Evolutionary conservation across 192 early-diverging fungal species (phyloP), one percentile per base, ranked within the genome.

Genomic region (Coemansia sp.): DNA sequence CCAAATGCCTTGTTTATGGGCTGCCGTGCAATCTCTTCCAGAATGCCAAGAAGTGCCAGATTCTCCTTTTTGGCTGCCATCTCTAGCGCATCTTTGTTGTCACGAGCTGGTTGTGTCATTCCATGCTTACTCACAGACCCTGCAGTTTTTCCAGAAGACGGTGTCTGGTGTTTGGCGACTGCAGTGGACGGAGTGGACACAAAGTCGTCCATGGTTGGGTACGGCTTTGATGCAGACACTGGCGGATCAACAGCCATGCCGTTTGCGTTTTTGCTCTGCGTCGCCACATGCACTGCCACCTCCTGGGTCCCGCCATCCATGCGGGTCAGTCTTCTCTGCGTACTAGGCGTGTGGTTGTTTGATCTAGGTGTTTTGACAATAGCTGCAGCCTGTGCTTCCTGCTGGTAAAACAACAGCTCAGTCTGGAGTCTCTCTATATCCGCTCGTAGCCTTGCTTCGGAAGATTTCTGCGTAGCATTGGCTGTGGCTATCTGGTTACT

Each of bases 351-450:
- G n/a, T n/a, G n/a, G n/a, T n/a, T n/a, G n/a, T n/a, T n/a, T n/a
- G n/a, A n/a, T n/a, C 10, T n/a, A 8, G 36, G 49, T 10, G 43
- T 43, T 27, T 41, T 60, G 26, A 34, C 24, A 35, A 58, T 56
- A 8, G 44, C 54, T 3, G 49, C 53, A 9, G 44, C 48, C 49
- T 63, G 46, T 2, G 58, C 59, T 22, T 77, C 74, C 7, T 77
- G 66, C 30, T 71, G 50, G 1, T 66, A 51, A 46, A 77, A 77
- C 8, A 58, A 33, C 27, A 77, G 50, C 51, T 62, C 62, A 0
- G 74, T 71, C 8, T 29, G 40, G 23, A 77, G 55, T 15, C 67
- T 47, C 43, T 77, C 74, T 26, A 67, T 62, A 20, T 77, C 74
- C 1, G 36, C 43, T 10, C 38, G 45, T 22, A 71, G 45, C 13